These are phyloP conservation scores for Wallacemonas sp. DNA, from an alignment of 208 protist genomes.

Conservation along the genomic window DNA sequence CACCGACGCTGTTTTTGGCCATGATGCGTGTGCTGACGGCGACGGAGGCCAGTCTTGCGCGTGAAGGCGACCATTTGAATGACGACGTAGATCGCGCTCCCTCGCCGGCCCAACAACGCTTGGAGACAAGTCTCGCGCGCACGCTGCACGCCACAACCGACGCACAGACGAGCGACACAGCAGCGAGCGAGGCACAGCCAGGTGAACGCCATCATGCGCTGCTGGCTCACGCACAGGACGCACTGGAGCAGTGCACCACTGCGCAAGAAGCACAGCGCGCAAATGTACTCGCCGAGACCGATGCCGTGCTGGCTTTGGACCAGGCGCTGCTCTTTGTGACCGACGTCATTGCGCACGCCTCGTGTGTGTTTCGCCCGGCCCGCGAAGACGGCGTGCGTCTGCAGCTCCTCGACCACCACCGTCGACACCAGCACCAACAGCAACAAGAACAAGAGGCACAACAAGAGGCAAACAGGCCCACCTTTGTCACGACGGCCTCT, in stretches of 20 bases:
- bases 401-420: conserved; percentile 3
- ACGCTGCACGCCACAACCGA: no score
- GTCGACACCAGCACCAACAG: not conserved
- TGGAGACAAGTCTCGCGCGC: no score
- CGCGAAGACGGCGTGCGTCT: not conserved
- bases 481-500: not conserved
- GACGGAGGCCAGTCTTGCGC: not conserved
- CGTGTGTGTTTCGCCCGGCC: not conserved
- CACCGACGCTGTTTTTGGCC: conserved; percentile 1
- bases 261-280: not conserved
- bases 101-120: not conserved
- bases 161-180: no score
- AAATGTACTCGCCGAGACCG: not conserved
- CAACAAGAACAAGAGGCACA: not conserved
- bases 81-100: not conserved
- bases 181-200: no score
- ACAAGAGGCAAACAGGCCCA: not conserved
- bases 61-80: not conserved
- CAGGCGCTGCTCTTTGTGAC: not conserved
- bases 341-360: conserved; percentile 8
- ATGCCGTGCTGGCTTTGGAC: not conserved
- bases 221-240: not conserved
- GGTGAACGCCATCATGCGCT: no score
- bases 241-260: not conserved
- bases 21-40: conserved; percentile 1